Evolutionary conservation across 805 yeast species (phyloP), one percentile per base, ranked within the genome.

Genomic region (Lipomyces starkeyi): DNA sequence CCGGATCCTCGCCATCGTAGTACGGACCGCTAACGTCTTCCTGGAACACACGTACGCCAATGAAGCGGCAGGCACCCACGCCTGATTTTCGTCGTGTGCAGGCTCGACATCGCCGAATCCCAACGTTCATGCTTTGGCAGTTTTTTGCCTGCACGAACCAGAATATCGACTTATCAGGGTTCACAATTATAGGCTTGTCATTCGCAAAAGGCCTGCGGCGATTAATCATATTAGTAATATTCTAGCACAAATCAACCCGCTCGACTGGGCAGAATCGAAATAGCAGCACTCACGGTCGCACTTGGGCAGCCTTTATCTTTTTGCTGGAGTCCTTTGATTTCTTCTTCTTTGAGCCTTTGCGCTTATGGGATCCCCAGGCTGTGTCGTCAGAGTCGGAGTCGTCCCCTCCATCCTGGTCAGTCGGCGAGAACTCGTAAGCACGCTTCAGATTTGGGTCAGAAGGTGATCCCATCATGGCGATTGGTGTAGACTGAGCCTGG

Each of bases 11-110:
- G 34, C 64, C 66, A 37, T 62, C 62, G 40, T 62, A 62, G 43
- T 49, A 29, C 20, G 64, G 54, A 17, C 56, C 63, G 37, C 62
- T 49, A 25, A 69, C 69, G 55, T 69, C 72, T 17, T 66, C 65
- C 32, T 55, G 40, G 56, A 69, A 69, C 20, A 60, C 67, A 49
- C 72, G 72, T 27, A 61, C 59, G 32, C 70, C 67, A n/a, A 64
- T 69, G 49, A 69, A 69, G n/a, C 72, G 34, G 63, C 72, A 69
- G 7, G 70, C 70, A 27, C 72, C 72, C 17, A 69, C 67, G 25
- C 70, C 72, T 4, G 72, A 63, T 29, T 69, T 69, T 43, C 72
- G 69, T 20, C 72, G 64, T 6, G 72, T 66, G 53, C 72, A 69
- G 7, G 72, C 68, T 8, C 68, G 65, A 29, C 72, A 69, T 43